Evolutionary conservation across 1,284 basidiomycete species (phyloP).

Genomic region (Moniliophthora roreri): DNA sequence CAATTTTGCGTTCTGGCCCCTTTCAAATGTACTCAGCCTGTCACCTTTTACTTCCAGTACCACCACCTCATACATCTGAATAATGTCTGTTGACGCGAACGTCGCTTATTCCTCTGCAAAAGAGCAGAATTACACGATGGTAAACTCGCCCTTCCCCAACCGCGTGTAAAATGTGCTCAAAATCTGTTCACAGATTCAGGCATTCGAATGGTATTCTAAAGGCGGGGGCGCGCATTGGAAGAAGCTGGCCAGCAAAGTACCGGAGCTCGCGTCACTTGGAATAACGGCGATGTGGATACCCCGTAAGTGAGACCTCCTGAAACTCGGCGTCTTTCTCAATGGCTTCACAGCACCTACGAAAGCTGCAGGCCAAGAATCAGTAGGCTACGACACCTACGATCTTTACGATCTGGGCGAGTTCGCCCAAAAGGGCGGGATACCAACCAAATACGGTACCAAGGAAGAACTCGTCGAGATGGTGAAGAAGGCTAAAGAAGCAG

Average conservation of each 20-base stretch:
- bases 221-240: slow-evolving; percentile 48
- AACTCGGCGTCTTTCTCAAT: slow-evolving; percentile 4
- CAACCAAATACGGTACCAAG: slow-evolving; percentile 62
- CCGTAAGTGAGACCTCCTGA: slow-evolving; percentile 25
- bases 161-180: neutral
- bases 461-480: slow-evolving; percentile 46
- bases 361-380: slow-evolving; percentile 30
- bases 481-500: slow-evolving; percentile 34
- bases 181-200: slow-evolving; percentile 26
- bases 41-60: too few species aligned
- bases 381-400: slow-evolving; percentile 47
- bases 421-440: slow-evolving; percentile 44
- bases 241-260: slow-evolving; percentile 38
- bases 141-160: neutral
- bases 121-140: slow-evolving; percentile 23
- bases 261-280: slow-evolving; percentile 46
- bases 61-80: neutral
- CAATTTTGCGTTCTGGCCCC: too few species aligned
- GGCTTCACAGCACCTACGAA: slow-evolving; percentile 33
- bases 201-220: slow-evolving; percentile 27
- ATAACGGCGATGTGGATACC: slow-evolving; percentile 56
- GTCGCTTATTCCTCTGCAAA: slow-evolving; percentile 17
- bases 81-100: slow-evolving; percentile 21
- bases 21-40: too few species aligned
- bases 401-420: slow-evolving; percentile 49